Evolutionary conservation across 2,329 filamentous ascomycete genomes (phyloP).

Genomic region (Diplodia corticola): DNA sequence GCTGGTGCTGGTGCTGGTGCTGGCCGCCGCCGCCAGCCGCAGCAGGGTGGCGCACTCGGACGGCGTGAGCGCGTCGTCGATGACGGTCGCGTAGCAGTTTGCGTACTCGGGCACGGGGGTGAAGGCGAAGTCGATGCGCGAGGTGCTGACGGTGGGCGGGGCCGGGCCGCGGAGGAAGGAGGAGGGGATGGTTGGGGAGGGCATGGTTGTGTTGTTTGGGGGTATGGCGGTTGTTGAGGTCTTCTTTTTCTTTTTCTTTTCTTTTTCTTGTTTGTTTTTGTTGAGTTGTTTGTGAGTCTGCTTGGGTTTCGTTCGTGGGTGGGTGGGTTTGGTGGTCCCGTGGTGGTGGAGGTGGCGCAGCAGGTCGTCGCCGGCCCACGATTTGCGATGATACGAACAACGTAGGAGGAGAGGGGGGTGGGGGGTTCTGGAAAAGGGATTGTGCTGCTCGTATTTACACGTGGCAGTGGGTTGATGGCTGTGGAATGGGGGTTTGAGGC

Average conservation of each 20-base stretch:
- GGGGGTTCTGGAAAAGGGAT: not conserved
- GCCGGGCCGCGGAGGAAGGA: conserved; percentile 52
- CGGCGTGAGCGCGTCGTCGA: conserved; percentile 64
- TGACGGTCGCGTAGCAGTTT: conserved; percentile 58
- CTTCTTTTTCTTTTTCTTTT: not conserved
- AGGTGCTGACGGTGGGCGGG: conserved; percentile 47
- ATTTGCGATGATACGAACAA: not conserved
- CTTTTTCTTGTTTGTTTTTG: not conserved
- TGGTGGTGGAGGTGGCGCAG: not conserved
- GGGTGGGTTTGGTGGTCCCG: not conserved
- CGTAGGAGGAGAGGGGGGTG: not conserved
- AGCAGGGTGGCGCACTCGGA: conserved; percentile 57
- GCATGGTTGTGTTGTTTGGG: not conserved
- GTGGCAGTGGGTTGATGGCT: not conserved
- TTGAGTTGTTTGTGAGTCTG: not conserved
- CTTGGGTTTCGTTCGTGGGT: not conserved
- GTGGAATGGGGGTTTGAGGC: not conserved
- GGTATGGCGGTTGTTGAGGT: not conserved
- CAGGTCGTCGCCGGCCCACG: not conserved
- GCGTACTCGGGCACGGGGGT: conserved; percentile 50
- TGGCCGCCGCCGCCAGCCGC: conserved; percentile 31
- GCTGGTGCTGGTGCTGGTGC: no score
- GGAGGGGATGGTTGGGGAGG: conserved; percentile 36
- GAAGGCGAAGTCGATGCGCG: conserved; percentile 55
- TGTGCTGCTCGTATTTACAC: not conserved